A percentile compares a stretch with the other conserved stretches of the same genome.
phyloP scores from a whole-genome alignment of 1,284 basidiomycete species.

The Moniliella sp. region DNA sequence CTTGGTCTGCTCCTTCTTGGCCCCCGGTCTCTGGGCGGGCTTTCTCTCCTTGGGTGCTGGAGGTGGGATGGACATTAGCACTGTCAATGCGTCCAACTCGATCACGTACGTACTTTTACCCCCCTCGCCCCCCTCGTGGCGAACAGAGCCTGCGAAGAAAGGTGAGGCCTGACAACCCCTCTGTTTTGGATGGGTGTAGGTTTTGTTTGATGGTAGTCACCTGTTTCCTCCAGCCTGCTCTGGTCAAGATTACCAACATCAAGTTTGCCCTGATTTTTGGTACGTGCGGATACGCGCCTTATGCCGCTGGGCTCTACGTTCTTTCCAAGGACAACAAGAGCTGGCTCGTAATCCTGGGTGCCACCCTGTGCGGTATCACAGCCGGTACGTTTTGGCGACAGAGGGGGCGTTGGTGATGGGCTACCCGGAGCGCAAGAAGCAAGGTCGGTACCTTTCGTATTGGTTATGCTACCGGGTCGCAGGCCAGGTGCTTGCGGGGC shows the following conservation, averaged over 20 bases:
- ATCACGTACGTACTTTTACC: too few species aligned
- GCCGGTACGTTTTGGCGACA: slow-evolving; percentile 32
- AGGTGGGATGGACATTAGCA: slow-evolving; percentile 14
- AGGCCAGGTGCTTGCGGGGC: slow-evolving; percentile 23
- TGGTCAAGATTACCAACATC: slow-evolving; percentile 19
- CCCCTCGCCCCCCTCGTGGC: too few species aligned
- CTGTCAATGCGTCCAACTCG: slow-evolving; percentile 34
- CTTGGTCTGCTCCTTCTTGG: slow-evolving; percentile 33
- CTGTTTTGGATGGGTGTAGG: too few species aligned
- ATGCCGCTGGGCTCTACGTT: slow-evolving; percentile 30
- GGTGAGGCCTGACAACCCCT: too few species aligned
- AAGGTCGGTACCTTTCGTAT: slow-evolving; percentile 26
- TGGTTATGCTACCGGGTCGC: slow-evolving; percentile 31
- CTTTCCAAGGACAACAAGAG: slow-evolving; percentile 11
- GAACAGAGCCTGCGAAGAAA: too few species aligned
- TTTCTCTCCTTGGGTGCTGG: slow-evolving; percentile 12
- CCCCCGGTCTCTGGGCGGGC: slow-evolving; percentile 1
- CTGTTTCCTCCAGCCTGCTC: slow-evolving; percentile 9
- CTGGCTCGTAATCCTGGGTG: slow-evolving; percentile 34
- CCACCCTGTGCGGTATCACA: slow-evolving; percentile 30
- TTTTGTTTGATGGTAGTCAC: slow-evolving; percentile 15
- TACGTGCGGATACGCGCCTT: slow-evolving; percentile 24
- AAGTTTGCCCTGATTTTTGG: slow-evolving; percentile 27
- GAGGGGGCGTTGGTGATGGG: slow-evolving; percentile 24
- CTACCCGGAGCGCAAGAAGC: slow-evolving; percentile 27